Evolutionary conservation across 2,329 filamentous ascomycete species (phyloP).

Genomic region (Phialemoniopsis sp.): DNA sequence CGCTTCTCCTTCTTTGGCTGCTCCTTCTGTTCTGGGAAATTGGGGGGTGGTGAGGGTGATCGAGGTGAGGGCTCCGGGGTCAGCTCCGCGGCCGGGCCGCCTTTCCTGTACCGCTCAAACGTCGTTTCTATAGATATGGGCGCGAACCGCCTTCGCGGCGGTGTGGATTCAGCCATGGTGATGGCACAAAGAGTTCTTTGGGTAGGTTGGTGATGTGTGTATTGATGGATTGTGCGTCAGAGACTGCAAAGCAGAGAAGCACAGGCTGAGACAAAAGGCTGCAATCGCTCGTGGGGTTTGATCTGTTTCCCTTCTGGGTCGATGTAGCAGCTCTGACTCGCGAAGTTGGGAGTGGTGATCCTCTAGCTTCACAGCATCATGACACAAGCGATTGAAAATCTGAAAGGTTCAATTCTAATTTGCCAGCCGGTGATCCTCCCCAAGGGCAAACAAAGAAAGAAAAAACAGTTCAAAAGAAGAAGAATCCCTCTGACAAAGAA

Average conservation of each 20-base stretch:
- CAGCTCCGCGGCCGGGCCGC: constrained; percentile 36
- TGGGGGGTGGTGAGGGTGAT: constrained; percentile 34
- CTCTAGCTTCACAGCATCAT: no score
- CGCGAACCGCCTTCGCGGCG: constrained; percentile 55
- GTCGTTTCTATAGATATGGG: constrained; percentile 72
- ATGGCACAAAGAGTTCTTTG: no score
- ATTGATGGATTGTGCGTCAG: background rate
- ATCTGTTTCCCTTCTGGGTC: no score
- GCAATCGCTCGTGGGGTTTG: no score
- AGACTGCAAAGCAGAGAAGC: background rate
- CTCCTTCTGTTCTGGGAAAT: constrained; percentile 7
- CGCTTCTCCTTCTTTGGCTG: constrained; percentile 26
- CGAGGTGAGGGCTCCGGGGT: constrained; percentile 55
- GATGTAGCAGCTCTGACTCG: no score
- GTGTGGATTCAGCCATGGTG: constrained; percentile 30
- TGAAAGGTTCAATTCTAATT: background rate
- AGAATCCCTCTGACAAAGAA: no score
- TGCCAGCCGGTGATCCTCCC: constrained; percentile 4
- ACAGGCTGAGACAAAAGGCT: background rate
- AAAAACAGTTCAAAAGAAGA: no score
- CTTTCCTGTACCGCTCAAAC: constrained; percentile 53
- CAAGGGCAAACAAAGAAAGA: no score
- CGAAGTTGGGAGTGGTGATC: no score
- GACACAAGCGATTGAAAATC: background rate
- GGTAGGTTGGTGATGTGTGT: no score